phyloP scores from a whole-genome alignment of 495 filamentous ascomycete species.

The Tuber indicum region DNA sequence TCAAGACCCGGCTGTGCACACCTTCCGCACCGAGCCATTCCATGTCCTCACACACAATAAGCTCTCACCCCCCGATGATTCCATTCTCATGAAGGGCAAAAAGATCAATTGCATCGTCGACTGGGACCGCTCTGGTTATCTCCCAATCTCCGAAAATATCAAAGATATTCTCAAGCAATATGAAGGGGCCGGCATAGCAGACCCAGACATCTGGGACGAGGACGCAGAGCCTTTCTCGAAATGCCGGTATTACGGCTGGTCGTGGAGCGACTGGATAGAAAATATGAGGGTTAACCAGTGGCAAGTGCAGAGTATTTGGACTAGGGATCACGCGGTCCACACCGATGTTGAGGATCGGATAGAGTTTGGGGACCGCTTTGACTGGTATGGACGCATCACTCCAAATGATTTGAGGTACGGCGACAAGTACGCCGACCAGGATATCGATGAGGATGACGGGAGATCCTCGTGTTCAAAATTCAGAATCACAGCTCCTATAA shows the following conservation, averaged over 20 bases:
- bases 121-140: background rate
- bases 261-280: background rate
- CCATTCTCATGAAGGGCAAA: background rate
- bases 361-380: background rate
- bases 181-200: background rate
- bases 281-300: background rate
- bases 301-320: background rate
- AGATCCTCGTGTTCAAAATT: rapidly evolving
- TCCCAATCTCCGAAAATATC: background rate
- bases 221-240: background rate
- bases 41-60: background rate
- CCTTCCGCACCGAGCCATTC: background rate
- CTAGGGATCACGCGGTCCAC: rapidly evolving
- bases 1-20: background rate
- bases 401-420: background rate
- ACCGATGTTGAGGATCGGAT: background rate
- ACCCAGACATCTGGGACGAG: background rate
- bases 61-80: background rate
- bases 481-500: background rate
- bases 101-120: background rate
- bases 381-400: conserved; percentile 5
- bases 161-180: background rate
- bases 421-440: conserved; percentile 1
- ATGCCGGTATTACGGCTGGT: background rate
- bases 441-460: background rate